phyloP scores from a whole-genome alignment of 768 basidiomycete genomes.

The Rubroboletus pulcherrimus region DNA sequence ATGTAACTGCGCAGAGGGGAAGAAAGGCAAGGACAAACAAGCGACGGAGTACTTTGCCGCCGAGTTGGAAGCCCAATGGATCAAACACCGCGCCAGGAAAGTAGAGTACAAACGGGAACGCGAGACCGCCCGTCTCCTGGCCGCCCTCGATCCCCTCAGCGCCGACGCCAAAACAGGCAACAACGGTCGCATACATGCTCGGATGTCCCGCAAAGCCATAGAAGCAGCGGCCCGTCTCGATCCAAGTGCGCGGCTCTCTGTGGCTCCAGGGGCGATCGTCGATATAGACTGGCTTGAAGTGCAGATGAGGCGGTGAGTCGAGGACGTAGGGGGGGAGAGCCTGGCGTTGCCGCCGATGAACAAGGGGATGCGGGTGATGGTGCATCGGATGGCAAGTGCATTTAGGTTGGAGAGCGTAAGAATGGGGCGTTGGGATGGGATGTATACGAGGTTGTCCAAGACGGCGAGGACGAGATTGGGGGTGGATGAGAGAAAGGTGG shows the following conservation, averaged over 20 bases:
- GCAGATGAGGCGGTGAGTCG: conserved; percentile 69
- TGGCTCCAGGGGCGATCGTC: conserved; percentile 46
- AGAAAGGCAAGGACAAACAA: conserved; percentile 22
- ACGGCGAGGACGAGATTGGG: conserved; percentile 61
- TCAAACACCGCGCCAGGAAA: conserved; percentile 78
- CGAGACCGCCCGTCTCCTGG: conserved; percentile 48
- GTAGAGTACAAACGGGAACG: conserved; percentile 69
- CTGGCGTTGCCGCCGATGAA: conserved; percentile 79
- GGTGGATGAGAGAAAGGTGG: conserved; percentile 61
- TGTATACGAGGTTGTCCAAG: conserved; percentile 75
- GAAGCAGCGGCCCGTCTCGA: conserved; percentile 51
- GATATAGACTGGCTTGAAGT: conserved; percentile 65
- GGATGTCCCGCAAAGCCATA: conserved; percentile 57
- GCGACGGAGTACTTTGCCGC: conserved; percentile 38
- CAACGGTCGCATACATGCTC: neutral
- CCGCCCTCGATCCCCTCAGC: conserved; percentile 60
- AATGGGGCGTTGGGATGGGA: no score
- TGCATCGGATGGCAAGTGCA: conserved; percentile 77
- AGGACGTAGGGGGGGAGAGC: conserved; percentile 47
- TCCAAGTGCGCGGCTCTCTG: conserved; percentile 30
- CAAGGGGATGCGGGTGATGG: conserved; percentile 62
- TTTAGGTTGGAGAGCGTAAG: conserved; percentile 77
- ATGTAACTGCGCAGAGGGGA: conserved; percentile 24
- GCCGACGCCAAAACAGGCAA: neutral
- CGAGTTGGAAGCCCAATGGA: conserved; percentile 69